Evolutionary conservation across 1,284 basidiomycete species (phyloP), one percentile per base, ranked within the genome.

Genomic region (Puccinia polysora): DNA sequence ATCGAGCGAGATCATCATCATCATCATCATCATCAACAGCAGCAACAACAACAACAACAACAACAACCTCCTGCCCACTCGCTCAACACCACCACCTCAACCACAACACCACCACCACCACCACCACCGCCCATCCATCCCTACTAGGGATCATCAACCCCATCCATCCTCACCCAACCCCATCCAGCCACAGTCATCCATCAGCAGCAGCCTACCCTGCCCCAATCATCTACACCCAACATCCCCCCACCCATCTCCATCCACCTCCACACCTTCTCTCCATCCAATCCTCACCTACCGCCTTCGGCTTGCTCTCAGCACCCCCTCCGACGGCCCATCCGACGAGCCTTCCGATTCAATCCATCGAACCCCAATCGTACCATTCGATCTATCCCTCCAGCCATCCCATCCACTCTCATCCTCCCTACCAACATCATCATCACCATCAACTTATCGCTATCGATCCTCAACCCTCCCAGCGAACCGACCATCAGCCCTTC

Each of bases 251-350:
- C 53, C 64, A 53, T 15, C 64, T 18, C n/a, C 60, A 45, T 43
- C 60, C 60, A 47, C 49, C 30, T 53, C 28, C 50, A 10, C 20
- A 7, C 25, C 20, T 52, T 52, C 25, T 52, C 8, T 52, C 8
- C 50, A 20, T 28, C 20, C 20, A 20, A 20, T 28, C 50, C 8
- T 52, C 25, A 20, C 20, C 25, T 23, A 7, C 8, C 50, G 25
- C 32, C 47, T 50, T 40, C 10, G 78, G 76, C 63, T n/a, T n/a
- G n/a, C 38, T 18, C 32, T 49, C 20, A 50, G 36, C 28, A 50
- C 38, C 63, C 52, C 52, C n/a, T 49, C 50, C 12, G 28, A n/a
- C n/a, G n/a, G n/a, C n/a, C n/a, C n/a, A n/a, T n/a, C n/a, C n/a
- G n/a, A n/a, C n/a, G n/a, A n/a, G n/a, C n/a, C n/a, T n/a, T n/a